Evolutionary conservation across 345 rosid genomes (phyloP).

Genomic region (Lepidium aucheri): DNA sequence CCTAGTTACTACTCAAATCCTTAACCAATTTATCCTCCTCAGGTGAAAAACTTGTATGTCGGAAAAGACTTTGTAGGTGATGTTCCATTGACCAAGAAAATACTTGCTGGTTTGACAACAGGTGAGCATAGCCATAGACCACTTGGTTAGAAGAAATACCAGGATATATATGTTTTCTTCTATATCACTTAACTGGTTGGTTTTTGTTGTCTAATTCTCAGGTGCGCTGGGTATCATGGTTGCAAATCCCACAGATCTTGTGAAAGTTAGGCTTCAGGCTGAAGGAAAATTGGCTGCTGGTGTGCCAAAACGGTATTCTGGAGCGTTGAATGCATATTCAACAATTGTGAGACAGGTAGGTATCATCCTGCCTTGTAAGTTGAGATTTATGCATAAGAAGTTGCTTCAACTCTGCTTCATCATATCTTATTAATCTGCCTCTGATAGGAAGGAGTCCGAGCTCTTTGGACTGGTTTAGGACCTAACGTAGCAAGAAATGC

Average conservation of each 20-base stretch:
- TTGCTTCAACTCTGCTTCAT: background rate
- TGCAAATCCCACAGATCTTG: constrained; percentile 99
- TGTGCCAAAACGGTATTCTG: constrained; percentile 89
- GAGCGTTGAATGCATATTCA: constrained; percentile 89
- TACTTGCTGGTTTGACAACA: constrained; percentile 95
- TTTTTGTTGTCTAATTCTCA: constrained; percentile 16
- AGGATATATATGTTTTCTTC: background rate
- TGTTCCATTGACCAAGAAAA: constrained; percentile 88
- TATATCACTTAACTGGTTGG: background rate
- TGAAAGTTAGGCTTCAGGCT: constrained; percentile 97
- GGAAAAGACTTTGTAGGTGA: constrained; percentile 88
- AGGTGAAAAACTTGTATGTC: constrained; percentile 82
- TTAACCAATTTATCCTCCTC: constrained; percentile 13
- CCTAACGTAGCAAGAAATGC: constrained; percentile 94
- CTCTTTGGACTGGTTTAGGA: constrained; percentile 97
- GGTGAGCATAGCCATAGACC: constrained; percentile 42
- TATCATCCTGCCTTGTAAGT: constrained; percentile 14
- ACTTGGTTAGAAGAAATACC: background rate
- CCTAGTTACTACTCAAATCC: background rate
- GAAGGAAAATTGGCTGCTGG: constrained; percentile 96
- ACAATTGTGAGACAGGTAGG: constrained; percentile 86
- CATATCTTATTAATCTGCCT: constrained; percentile 10
- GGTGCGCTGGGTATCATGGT: constrained; percentile 82
- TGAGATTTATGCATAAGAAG: background rate
- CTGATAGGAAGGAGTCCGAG: constrained; percentile 75